Conservation (phyloP, 1,284 basidiomycete genomes). For the Trichosporon sp. region DNA sequence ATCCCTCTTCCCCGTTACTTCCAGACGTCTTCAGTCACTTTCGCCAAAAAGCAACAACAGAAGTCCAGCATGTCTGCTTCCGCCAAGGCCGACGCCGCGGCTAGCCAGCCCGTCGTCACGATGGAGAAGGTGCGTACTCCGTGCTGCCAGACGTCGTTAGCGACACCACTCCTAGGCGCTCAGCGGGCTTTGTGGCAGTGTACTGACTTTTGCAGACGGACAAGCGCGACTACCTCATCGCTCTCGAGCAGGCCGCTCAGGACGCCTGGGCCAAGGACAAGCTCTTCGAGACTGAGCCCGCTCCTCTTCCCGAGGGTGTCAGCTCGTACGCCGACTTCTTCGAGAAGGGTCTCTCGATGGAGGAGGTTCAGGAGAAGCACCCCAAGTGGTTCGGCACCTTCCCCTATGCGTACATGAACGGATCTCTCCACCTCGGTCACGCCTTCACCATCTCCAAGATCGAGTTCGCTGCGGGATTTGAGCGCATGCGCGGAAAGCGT, state of each 20-base stretch:
- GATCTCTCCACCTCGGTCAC: conserved; percentile 92
- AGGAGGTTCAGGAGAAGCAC: conserved; percentile 56
- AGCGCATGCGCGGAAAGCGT: conserved; percentile 91
- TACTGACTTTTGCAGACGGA: conserved; percentile 60
- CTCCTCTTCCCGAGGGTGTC: conserved; percentile 60
- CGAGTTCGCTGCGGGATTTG: conserved; percentile 93
- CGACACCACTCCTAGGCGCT: neutral
- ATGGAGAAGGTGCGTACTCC: conserved; percentile 42
- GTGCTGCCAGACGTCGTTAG: neutral
- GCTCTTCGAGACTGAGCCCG: conserved; percentile 76
- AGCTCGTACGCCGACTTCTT: conserved; percentile 56
- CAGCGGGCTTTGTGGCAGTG: neutral
- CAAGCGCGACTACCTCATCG: conserved; percentile 81
- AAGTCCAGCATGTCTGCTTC: neutral
- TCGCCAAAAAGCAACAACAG: conserved; percentile 2
- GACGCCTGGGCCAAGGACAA: conserved; percentile 60
- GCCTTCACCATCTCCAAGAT: conserved; percentile 98
- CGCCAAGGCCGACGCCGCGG: conserved; percentile 27
- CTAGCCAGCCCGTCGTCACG: conserved; percentile 34
- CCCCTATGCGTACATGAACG: conserved; percentile 98
- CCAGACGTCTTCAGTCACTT: neutral
- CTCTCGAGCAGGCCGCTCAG: conserved; percentile 80
- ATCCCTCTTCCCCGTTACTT: neutral
- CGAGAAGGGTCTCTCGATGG: conserved; percentile 49
- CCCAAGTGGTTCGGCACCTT: conserved; percentile 98